Base-by-base conservation (phyloP, 2,329 filamentous ascomycete species). In the Pestalotiopsis sp. region DNA sequence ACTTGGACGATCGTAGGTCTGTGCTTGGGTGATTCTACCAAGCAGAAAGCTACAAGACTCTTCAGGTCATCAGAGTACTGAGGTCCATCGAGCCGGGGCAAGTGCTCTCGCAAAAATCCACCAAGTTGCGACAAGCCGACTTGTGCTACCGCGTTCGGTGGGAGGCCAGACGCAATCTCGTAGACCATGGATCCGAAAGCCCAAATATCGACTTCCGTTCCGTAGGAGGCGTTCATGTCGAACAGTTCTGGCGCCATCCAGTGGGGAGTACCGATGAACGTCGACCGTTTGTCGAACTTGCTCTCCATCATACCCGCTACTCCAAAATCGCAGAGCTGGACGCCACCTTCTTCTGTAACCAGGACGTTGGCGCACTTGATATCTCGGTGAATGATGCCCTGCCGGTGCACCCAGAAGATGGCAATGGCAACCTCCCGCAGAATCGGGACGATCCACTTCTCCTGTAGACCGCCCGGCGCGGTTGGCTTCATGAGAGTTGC, bases 161-260 rank as follows among this genome's bases (percentile, higher is more conserved):
- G 92, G 20, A 91, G 82, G 1, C 93, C 93, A 3, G 91, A 93
- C 1, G 93, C 92, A 78, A 95, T 93, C 79, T 96, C 93, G 74
- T 89, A 94, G 1, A 94, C 85, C 78, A 94, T 92, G 70, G 92
- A 92, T 1, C 93, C 93, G 77, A 93, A 94, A 2, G 93, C 92
- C 93, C 93, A 96, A 64, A 95, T 94, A 74, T 96, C 93, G 58
- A 92, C 89, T 75, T 92, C 90, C 14, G 89, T 91, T 69, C 91
- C 91, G 76, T 92, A 92, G 4, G 89, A 88, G 11, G 87, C 84
- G 3, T 87, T 83, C 49, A 87, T 84, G 68, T 91, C 88, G 73
- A 92, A 91, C 13, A 95, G 84, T 75, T 96, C 93, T 0, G 92
- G 92, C 0, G 93, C 92, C 93, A 96, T 95, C 92, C 93, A 96